Conservation (phyloP, 1,139 yeast genomes). For the Sugiyamaella castrensis region DNA sequence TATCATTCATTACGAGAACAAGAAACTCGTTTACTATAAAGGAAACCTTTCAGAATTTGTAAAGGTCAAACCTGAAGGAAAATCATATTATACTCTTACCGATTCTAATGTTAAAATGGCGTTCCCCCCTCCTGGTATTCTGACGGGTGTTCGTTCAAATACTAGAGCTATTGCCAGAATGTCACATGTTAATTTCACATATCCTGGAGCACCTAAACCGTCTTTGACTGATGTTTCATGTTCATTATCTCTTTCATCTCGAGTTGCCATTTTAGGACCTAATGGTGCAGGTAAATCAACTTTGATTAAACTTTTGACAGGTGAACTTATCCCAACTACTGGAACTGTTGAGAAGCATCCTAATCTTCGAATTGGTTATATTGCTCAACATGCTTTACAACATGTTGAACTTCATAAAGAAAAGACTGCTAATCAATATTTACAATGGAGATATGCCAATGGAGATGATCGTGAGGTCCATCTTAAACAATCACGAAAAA, state of each 20-base stretch:
- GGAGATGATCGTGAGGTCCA: conserved; percentile 98
- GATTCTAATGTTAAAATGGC: conserved; percentile 95
- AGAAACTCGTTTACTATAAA: conserved; percentile 90
- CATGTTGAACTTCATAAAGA: conserved; percentile 97
- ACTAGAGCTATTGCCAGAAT: conserved; percentile 95
- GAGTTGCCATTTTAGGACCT: conserved; percentile 96
- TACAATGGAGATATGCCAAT: conserved; percentile 96
- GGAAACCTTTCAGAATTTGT: conserved; percentile 95
- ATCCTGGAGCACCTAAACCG: conserved; percentile 87
- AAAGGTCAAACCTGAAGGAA: conserved; percentile 90
- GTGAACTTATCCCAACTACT: conserved; percentile 77
- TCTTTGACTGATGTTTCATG: conserved; percentile 78
- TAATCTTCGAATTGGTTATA: conserved; percentile 94
- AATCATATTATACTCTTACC: conserved; percentile 91
- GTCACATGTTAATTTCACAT: conserved; percentile 78
- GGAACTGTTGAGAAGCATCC: conserved; percentile 98
- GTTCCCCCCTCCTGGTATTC: conserved; percentile 96
- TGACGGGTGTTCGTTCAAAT: conserved; percentile 92
- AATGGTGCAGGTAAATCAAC: conserved; percentile 99
- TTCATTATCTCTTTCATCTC: conserved; percentile 83
- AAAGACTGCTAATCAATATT: conserved; percentile 94
- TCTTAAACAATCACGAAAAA: conserved; percentile 86
- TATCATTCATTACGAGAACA: conserved; percentile 93
- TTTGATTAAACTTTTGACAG: conserved; percentile 86
- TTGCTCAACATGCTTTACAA: conserved; percentile 97